Conservation (phyloP, 2,329 filamentous ascomycete genomes). For the Talaromyces marneffei region DNA sequence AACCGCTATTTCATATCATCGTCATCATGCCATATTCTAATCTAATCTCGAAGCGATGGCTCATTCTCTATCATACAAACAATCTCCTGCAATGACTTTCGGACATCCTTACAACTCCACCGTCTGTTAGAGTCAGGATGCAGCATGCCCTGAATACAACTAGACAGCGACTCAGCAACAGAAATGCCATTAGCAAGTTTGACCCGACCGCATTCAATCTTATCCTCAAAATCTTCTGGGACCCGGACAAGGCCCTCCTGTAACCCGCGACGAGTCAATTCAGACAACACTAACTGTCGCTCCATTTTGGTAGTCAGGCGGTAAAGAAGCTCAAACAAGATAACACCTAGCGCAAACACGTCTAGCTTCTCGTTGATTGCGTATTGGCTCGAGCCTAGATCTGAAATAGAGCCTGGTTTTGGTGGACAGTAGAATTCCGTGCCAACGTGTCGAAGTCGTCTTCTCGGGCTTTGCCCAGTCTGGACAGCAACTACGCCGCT, state of each 20-base stretch:
- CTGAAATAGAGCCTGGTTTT: slow-evolving; percentile 7
- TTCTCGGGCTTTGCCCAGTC: slow-evolving; percentile 16
- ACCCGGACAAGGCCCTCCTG: slow-evolving; percentile 23
- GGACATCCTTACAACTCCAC: slow-evolving; percentile 35
- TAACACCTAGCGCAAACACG: slow-evolving; percentile 57
- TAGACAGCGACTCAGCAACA: slow-evolving; percentile 30
- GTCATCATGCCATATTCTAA: not conserved
- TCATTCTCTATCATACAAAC: slow-evolving; percentile 52
- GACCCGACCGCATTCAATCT: slow-evolving; percentile 29
- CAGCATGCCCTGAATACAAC: slow-evolving; percentile 40
- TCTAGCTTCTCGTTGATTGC: slow-evolving; percentile 51
- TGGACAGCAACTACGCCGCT: slow-evolving; percentile 18
- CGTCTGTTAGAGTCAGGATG: slow-evolving; percentile 30
- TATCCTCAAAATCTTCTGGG: slow-evolving; percentile 34
- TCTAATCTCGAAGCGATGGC: slow-evolving; percentile 2
- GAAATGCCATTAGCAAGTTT: slow-evolving; percentile 22
- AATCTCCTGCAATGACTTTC: slow-evolving; percentile 40
- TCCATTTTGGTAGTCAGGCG: slow-evolving; percentile 49
- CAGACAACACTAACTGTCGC: slow-evolving; percentile 38
- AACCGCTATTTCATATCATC: not conserved
- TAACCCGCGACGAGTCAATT: slow-evolving; percentile 27
- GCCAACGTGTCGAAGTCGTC: slow-evolving; percentile 46
- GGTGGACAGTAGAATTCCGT: slow-evolving; percentile 59
- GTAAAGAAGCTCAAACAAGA: slow-evolving; percentile 57
- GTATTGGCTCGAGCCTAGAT: slow-evolving; percentile 19